Evolutionary conservation across 345 rosid species (phyloP).

Genomic region (Eutrema heterophyllum): DNA sequence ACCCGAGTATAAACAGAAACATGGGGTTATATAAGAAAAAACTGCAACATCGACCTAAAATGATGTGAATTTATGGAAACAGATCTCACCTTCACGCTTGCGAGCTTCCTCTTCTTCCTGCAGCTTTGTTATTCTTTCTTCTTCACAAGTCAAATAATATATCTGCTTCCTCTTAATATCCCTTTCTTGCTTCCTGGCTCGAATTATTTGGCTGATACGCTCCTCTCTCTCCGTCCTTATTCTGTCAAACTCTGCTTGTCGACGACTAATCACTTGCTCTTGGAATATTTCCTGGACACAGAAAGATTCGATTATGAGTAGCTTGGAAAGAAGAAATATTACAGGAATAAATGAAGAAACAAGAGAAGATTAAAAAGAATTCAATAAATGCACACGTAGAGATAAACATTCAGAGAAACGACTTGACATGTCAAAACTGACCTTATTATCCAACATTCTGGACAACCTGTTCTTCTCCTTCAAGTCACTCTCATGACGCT

Average conservation of each 20-base stretch:
- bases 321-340: neutral
- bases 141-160: constrained; percentile 58
- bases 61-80: constrained; percentile 9
- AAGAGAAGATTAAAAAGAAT: neutral
- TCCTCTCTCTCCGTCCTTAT: constrained; percentile 63
- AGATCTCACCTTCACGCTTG: constrained; percentile 55
- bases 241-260: constrained; percentile 70
- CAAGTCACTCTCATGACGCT: constrained; percentile 92
- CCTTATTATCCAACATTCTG: constrained; percentile 79
- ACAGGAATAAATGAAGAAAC: neutral
- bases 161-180: constrained; percentile 66
- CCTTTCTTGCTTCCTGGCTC: constrained; percentile 64
- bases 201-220: constrained; percentile 61
- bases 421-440: constrained; percentile 25
- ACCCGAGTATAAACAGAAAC: neutral
- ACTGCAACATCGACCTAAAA: neutral
- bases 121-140: constrained; percentile 57
- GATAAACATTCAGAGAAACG: neutral
- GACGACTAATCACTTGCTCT: constrained; percentile 56
- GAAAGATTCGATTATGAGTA: neutral
- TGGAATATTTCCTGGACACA: constrained; percentile 57
- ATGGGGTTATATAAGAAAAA: neutral
- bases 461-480: constrained; percentile 76
- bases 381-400: neutral
- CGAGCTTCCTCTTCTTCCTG: constrained; percentile 92